Evolutionary conservation across 345 rosid species (phyloP), one percentile per base, ranked within the genome.

Genomic region (Eucalyptus melliodora): DNA sequence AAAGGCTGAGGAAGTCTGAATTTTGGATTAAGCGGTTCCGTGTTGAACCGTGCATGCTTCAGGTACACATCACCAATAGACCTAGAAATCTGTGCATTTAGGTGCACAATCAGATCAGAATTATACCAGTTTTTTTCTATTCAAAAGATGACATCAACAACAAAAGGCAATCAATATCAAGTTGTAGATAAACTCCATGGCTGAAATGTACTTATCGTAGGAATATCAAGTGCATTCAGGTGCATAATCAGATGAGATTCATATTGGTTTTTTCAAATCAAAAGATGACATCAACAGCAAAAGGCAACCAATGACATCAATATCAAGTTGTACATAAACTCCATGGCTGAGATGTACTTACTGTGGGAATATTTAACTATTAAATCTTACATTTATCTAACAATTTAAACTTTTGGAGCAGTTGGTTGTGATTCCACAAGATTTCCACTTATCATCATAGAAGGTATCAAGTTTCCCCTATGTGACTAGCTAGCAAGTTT

Each of bases 41-140:
- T 91, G 93, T 96, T 96, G 90, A 86, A 97, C 92, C 82, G 94
- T 2, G 90, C 93, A 60, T 95, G 93, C 92, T 97, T 97, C 99
- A 96, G 92, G 91, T 97, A 97, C 80, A 96, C 94, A 53, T 97
- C 98, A 21, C 99, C 98, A 31, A 97, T 95, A 53, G 99, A 95
- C 92, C 96, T 94, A 69, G 99, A 97, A 91, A 97, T 96, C 98
- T 97, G 94, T 80, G 82, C 40, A 88, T 65, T 26, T 86, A 77
- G 27, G 83, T 11, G 47, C 47, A 77, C 40, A 21, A 40, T 11
- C 85, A 77, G 47, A 40, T 40, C 30, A n/a, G 77, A 16, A n/a
- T 77, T 27, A 77, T 11, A 77, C 24, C 85, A 11, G 47, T 77
- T 40, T 40, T 34, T 21, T 21, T 40, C 42, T 37, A 37, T 77